Base-by-base conservation (phyloP, 2,329 filamentous ascomycete genomes). In the Beauveria sp. region DNA sequence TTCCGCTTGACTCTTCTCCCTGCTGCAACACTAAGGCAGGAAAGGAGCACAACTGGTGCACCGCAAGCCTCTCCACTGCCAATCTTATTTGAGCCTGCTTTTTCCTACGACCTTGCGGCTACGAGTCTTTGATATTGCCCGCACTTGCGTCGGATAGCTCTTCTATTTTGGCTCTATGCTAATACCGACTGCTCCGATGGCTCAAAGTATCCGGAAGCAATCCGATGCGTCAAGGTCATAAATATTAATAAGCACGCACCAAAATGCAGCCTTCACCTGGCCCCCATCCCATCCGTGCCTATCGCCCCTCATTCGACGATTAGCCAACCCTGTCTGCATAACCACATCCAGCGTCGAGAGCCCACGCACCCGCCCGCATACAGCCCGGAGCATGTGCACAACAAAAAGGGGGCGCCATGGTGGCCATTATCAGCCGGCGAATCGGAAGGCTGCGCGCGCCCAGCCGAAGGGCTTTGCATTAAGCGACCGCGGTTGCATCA, bases 41-140 rank as follows among this genome's bases (percentile, higher is more conserved):
- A 40, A 20, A 24, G 38, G 22, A 43, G 24, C 4, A 54, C 51
- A 24, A 20, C 38, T 28, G 14, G 16, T 18, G 16, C 16, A n/a
- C 48, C 24, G 26, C 26, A 31, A n/a, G 8, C 22, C 56, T 59
- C 56, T 51, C 56, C 56, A 59, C 56, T 51, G 56, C 56, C 46
- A 59, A 59, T 59, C 43, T 59, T 50, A 59, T 22, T 59, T 31
- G 34, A 59, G 31, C 56, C 31, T 58, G 43, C 20, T 49, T 51
- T 42, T 38, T 14, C 34, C 34, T 14, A 5, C 12, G 34, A 34
- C 31, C 10, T 12, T 34, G 31, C 31, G 8, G 16, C 31, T 14
- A 34, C 31, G 31, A 34, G 12, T 16, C 12, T 38, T 38, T 38
- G 31, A 42, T 22, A 58, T 22, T 40, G 45, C 55, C 55, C 55